Percentiles rank a stretch among this genome's conserved stretches.
These are phyloP conservation scores for Acmispon strigosus DNA, from an alignment of 306 rosid species.

Conservation along the genomic window DNA sequence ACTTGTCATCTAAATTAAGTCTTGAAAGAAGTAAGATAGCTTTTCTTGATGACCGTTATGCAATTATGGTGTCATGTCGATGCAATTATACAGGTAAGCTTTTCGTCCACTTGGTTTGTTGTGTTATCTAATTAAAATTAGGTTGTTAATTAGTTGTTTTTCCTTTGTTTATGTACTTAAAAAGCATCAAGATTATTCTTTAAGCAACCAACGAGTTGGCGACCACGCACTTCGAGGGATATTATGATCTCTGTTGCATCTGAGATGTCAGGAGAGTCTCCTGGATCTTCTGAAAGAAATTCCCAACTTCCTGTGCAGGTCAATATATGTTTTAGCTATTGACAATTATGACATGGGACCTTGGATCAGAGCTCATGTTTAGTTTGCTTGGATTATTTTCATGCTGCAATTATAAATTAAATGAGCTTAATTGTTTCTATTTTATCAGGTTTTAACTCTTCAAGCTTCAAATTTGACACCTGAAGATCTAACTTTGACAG, in stretches of 20 bases:
- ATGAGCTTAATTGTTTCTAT: slow-evolving; percentile 19
- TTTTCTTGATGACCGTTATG: slow-evolving; percentile 57
- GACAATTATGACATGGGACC: slow-evolving; percentile 3
- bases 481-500: slow-evolving; percentile 81
- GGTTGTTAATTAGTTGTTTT: slow-evolving; percentile 9
- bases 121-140: slow-evolving; percentile 13
- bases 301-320: slow-evolving; percentile 95
- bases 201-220: slow-evolving; percentile 88
- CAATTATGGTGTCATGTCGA: slow-evolving; percentile 93
- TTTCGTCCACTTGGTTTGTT: slow-evolving; percentile 3
- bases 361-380: not conserved
- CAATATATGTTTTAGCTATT: slow-evolving; percentile 10
- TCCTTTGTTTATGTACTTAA: slow-evolving; percentile 13
- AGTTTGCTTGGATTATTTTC: slow-evolving; percentile 1
- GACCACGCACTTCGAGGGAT: slow-evolving; percentile 79
- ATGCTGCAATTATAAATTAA: not conserved
- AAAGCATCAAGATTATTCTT: slow-evolving; percentile 83
- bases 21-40: slow-evolving; percentile 40
- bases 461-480: slow-evolving; percentile 94
- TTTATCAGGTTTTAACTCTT: slow-evolving; percentile 81
- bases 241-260: slow-evolving; percentile 89
- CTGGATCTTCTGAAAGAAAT: slow-evolving; percentile 46
- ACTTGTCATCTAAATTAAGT: slow-evolving; percentile 39
- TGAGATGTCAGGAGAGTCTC: slow-evolving; percentile 65
- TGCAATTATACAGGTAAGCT: slow-evolving; percentile 77